Evolutionary conservation across 2,329 filamentous ascomycete genomes (phyloP), one percentile per base, ranked within the genome.

Genomic region (Pezicula neosporulosa): DNA sequence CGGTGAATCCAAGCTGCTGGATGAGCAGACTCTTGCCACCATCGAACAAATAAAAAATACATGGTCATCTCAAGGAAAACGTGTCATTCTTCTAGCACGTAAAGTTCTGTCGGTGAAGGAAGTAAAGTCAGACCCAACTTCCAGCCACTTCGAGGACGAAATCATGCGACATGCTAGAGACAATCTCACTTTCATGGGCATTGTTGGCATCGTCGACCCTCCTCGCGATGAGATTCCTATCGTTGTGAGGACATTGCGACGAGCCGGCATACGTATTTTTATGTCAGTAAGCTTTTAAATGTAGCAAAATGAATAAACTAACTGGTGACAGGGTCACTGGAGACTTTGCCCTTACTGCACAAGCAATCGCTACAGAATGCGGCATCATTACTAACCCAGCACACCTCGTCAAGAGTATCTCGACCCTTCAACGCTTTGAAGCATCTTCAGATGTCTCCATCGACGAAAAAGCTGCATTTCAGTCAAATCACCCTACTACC

Each of bases 261-360:
- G 80, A 1, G 88, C 89, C 4, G 85, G 86, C 1, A 86, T 92
- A 49, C 76, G 84, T n/a, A 83, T 90, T 28, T 86, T 88, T 67
- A 92, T 92, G 87, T 33, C 12, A 33, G 87, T 81, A 58, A 60
- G 63, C 41, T 5, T 33, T 42, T 2, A 33, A 3, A 15, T 19
- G 16, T 46, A 28, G 5, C 18, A 39, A 15, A 36, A 48, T 53
- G 16, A 48, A 16, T 36, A 49, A 47, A 15, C 46, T 57, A 13
- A 43, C 21, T 16, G 15, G 38, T 39, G 49, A 24, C 7, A 19
- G 78, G 77, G 78, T 91, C 0, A 92, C 88, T 1, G 87, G 88
- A 9, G 88, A 92, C 62, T 90, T 88, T 64, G 84, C 85, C 24
- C 76, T 90, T 15, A 92, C 88, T 0, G 87, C 88, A 0, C 76